Conservation (phyloP, 192 early-diverging fungal genomes). For the Rhizophagus prolifer region DNA sequence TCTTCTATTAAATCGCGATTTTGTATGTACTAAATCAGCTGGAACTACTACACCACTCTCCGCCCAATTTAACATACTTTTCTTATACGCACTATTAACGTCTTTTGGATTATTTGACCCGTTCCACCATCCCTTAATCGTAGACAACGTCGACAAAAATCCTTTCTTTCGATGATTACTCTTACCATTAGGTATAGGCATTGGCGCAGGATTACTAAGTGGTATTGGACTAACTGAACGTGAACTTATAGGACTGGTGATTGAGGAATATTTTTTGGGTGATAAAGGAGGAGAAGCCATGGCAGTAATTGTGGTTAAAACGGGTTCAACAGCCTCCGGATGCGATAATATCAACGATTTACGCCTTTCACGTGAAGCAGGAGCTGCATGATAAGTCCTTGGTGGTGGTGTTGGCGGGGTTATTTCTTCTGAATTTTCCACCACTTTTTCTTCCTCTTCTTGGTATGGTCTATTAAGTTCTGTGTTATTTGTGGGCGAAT, state of each 20-base stretch:
- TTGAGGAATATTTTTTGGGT: constrained; percentile 29
- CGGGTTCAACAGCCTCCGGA: constrained; percentile 28
- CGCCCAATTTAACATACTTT: constrained; percentile 13
- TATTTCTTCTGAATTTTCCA: not conserved
- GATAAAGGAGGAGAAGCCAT: constrained; percentile 28
- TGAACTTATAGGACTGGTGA: constrained; percentile 25
- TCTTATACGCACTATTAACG: constrained; percentile 8
- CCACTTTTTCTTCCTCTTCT: not conserved
- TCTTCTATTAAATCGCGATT: constrained; percentile 1
- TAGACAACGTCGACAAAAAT: constrained; percentile 22
- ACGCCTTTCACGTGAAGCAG: constrained; percentile 23
- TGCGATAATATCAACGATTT: constrained; percentile 24
- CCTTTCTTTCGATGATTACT: constrained; percentile 6
- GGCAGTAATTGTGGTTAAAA: constrained; percentile 25
- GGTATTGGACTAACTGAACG: constrained; percentile 32
- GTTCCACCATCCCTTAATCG: constrained; percentile 27
- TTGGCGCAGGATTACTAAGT: not conserved
- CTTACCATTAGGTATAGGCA: not conserved
- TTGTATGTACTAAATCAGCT: constrained; percentile 5
- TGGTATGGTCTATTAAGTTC: not conserved
- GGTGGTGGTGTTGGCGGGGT: constrained; percentile 20
- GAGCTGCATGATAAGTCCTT: constrained; percentile 24
- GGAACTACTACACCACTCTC: constrained; percentile 23
- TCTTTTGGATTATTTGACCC: constrained; percentile 18
- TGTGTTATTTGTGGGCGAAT: not conserved